Percentiles rank a stretch among this genome's conserved stretches.
These are phyloP conservation scores for Colletotrichum brevisporum DNA, from an alignment of 2,329 filamentous ascomycete genomes.

Conservation along the genomic window DNA sequence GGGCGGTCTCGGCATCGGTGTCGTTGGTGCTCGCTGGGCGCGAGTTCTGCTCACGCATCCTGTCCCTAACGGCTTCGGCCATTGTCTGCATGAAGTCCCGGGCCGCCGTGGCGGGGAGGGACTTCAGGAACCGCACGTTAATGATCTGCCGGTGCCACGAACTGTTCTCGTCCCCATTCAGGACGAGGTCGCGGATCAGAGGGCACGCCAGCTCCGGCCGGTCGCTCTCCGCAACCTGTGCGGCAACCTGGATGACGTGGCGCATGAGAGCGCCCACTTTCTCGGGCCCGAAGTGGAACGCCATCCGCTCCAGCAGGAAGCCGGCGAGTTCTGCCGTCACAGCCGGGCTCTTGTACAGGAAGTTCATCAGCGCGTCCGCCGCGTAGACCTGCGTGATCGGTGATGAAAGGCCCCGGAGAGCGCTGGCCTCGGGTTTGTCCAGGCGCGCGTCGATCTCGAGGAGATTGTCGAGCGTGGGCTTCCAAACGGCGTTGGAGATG, in stretches of 20 bases:
- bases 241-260: constrained; percentile 41
- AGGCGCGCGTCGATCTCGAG: constrained; percentile 44
- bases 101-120: constrained; percentile 46
- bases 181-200: constrained; percentile 48
- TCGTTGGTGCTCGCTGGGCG: constrained; percentile 15
- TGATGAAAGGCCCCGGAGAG: constrained; percentile 28
- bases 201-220: constrained; percentile 48
- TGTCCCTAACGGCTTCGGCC: constrained; percentile 46
- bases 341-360: constrained; percentile 3
- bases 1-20: background rate
- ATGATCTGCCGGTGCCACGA: constrained; percentile 52
- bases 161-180: constrained; percentile 48
- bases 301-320: constrained; percentile 43
- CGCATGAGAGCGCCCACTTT: constrained; percentile 39
- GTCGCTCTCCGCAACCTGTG: constrained; percentile 46
- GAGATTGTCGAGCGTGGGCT: constrained; percentile 48
- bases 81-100: constrained; percentile 47
- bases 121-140: constrained; percentile 45
- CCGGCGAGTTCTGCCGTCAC: constrained; percentile 42
- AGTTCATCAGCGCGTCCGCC: constrained; percentile 38
- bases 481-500: constrained; percentile 45
- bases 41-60: constrained; percentile 46
- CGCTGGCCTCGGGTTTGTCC: background rate
- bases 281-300: constrained; percentile 33
- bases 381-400: constrained; percentile 32